Evolutionary conservation across 2,329 filamentous ascomycete species (phyloP), one percentile per base, ranked within the genome.

Genomic region (Macrophomina tecta): DNA sequence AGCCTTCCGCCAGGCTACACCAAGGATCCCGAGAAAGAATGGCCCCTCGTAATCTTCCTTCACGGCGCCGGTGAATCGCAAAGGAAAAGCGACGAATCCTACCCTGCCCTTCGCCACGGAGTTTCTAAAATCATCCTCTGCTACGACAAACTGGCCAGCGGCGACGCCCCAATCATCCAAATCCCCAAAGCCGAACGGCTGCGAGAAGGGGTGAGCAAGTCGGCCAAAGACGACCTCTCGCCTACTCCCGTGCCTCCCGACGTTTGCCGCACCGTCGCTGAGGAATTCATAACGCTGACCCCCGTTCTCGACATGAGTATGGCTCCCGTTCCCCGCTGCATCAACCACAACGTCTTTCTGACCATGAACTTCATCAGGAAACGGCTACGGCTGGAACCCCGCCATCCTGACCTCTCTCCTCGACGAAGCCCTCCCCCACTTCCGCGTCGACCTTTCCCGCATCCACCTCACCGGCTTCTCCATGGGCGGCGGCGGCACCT

Each of bases 401-500:
- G 1, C 53, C n/a, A 32, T 68, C 28, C 23, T 70, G 45, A 52
- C 55, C 5, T 58, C 66, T 12, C 55, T 70, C n/a, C 66, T 70
- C 8, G 69, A 69, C 40, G 66, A 66, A 16, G 38, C 68, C 32
- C 38, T 68, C 40, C 60, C 55, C 2, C 11, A 36, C 32, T 63
- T 63, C 58, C 68, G 68, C 52, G 52, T 69, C 40, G 69, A 70
- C 38, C 36, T 40, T 12, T 28, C 40, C 38, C 65, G 68, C 23
- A 46, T 70, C 40, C 69, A 70, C 52, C 46, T 69, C 40, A 69
- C 69, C 16, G 69, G 69, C 49, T 70, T 70, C 52, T 55, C 40
- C 42, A 70, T 70, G 69, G 69, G 69, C 45, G 69, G 69, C 23
- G 66, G 63, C 46, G 69, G 68, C 8, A 69, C 66, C 3, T 70